Base-by-base conservation (phyloP, 2,329 filamentous ascomycete species). In the Simplicillium sp. region DNA sequence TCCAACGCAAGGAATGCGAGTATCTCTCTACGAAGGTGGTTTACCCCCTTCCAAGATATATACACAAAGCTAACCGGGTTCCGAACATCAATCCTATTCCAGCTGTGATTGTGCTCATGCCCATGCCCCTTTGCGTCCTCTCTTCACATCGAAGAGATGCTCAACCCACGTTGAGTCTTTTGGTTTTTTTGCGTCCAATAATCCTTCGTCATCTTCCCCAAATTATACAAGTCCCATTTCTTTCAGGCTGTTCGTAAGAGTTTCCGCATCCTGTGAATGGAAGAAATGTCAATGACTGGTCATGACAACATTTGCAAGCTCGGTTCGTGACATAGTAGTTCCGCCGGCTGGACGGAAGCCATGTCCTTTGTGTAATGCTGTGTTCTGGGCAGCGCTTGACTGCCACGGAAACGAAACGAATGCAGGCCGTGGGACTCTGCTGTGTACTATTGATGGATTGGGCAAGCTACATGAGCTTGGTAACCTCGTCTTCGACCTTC, bases 401-500 rank as follows among this genome's bases (percentile, higher is more conserved):
- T 25, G 20, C 20, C 20, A 25, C 20, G 20, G 20, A 25, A 25
- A 25, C 20, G 20, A 25, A 25, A 25, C 20, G 20, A 25, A 25
- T 5, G 20, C 20, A 25, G 36, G 29, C 43, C 38, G 42, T 34
- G 39, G 34, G 39, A 41, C 20, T 25, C 9, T 25, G 20, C 5
- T 25, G 20, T 25, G 20, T 25, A 9, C 20, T 25, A 9, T 25
- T 25, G 20, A 9, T 25, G 20, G 20, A 9, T 25, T 25, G 18
- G 14, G 20, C 36, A 17, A 55, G 61, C 64, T 82, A 89, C 83
- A 89, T 88, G 68, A 94, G 86, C 68, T 86, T 90, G 55, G 84
- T 88, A 63, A 89, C 80, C 68, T 89, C 85, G 70, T 89, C 85
- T 72, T 90, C 85, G 67, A 87, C 83, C 85, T 90, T 78, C 29